Evolutionary conservation across 75 land plant genomes (phyloP).

Genomic region (Pseudotsuga menziesii): DNA sequence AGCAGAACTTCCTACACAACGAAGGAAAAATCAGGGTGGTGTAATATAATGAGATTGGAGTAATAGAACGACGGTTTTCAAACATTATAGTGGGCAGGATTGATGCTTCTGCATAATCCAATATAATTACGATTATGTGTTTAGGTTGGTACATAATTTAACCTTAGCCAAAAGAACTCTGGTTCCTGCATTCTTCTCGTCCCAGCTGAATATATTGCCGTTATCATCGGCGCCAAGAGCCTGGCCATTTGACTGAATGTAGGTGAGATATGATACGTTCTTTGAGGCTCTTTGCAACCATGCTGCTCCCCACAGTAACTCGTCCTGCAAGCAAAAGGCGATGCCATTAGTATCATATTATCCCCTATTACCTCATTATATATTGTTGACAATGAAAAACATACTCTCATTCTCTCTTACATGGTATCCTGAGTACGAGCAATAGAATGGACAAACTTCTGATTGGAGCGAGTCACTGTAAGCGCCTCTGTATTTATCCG

Average conservation of each 20-base stretch:
- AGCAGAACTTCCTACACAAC: background rate
- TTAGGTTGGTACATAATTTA: background rate
- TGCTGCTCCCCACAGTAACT: slow-evolving; percentile 40
- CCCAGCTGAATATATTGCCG: slow-evolving; percentile 26
- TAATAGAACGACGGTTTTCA: too few relatives aligned
- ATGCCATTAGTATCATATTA: background rate
- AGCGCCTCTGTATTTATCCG: slow-evolving; percentile 32
- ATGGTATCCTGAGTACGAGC: slow-evolving; percentile 44
- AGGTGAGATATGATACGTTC: slow-evolving; percentile 18
- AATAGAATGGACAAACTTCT: slow-evolving; percentile 47
- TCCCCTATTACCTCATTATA: too few relatives aligned
- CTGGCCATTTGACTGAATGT: slow-evolving; percentile 19
- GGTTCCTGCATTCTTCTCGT: slow-evolving; percentile 42
- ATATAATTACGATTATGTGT: background rate
- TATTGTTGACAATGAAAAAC: background rate
- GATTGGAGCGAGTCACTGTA: slow-evolving; percentile 31
- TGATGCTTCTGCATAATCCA: slow-evolving; percentile 4
- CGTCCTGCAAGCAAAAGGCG: slow-evolving; percentile 15
- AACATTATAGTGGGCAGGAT: too few relatives aligned
- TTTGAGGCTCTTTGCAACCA: slow-evolving; percentile 42
- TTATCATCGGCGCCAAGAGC: slow-evolving; percentile 15
- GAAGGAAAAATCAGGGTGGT: background rate
- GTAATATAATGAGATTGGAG: too few relatives aligned
- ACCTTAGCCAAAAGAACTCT: slow-evolving; percentile 33
- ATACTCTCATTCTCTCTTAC: slow-evolving; percentile 27